Percentiles rank a stretch among this genome's conserved stretches.
Evolutionary conservation across 768 basidiomycete species (phyloP).

Genomic region (Mycena sanguinolenta): DNA sequence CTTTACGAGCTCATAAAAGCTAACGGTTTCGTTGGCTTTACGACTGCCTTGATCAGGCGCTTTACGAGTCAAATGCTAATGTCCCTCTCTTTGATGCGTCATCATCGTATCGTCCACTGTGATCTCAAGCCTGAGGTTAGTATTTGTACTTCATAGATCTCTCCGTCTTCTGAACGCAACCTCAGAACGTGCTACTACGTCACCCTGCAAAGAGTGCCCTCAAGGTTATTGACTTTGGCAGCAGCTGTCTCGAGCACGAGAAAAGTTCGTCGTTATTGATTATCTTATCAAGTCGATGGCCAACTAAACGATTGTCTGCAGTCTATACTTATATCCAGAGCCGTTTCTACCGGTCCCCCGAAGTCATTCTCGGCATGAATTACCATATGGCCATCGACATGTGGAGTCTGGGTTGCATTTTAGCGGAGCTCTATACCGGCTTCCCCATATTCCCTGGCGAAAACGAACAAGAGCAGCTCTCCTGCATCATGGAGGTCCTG

Average conservation of each 20-base stretch:
- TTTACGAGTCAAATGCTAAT: constrained; percentile 97
- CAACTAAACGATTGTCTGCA: constrained; percentile 47
- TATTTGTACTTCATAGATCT: constrained; percentile 22
- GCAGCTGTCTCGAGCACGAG: constrained; percentile 98
- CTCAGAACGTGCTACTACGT: constrained; percentile 91
- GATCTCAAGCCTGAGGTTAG: constrained; percentile 97
- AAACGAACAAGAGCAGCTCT: constrained; percentile 97
- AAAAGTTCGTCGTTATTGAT: constrained; percentile 76
- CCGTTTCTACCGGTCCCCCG: constrained; percentile 99
- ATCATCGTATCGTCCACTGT: constrained; percentile 98
- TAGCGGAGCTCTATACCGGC: constrained; percentile 97
- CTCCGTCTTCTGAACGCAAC: constrained; percentile 10
- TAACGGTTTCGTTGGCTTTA: constrained; percentile 98
- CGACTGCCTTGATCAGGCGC: constrained; percentile 92
- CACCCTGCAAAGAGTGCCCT: constrained; percentile 97
- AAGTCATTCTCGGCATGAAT: constrained; percentile 98
- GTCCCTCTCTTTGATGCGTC: constrained; percentile 92
- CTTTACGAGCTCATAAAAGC: constrained; percentile 99
- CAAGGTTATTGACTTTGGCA: constrained; percentile 99
- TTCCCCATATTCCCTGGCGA: constrained; percentile 99
- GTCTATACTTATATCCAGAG: constrained; percentile 99
- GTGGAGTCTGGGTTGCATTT: constrained; percentile 99
- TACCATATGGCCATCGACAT: constrained; percentile 99
- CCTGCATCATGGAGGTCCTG: constrained; percentile 99
- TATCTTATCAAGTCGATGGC: background rate